Evolutionary conservation across 139 green algal species (phyloP).

Genomic region (Micromonas commoda): DNA sequence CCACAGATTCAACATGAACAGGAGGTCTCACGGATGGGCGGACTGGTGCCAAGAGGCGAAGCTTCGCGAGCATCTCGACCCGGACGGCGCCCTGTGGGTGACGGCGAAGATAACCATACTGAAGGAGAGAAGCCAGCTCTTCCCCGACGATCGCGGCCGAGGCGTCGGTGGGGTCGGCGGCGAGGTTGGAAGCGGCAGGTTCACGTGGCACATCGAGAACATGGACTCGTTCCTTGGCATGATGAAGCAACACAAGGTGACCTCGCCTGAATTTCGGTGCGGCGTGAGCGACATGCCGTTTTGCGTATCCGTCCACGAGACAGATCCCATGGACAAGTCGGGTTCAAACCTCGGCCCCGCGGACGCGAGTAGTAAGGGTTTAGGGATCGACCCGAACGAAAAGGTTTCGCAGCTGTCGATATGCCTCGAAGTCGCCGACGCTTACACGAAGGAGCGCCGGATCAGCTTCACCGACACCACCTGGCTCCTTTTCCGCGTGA

Average conservation of each 20-base stretch:
- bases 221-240: slow-evolving; percentile 62
- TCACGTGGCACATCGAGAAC: slow-evolving; percentile 62
- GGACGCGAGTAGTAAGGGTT: not conserved
- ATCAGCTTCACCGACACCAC: slow-evolving; percentile 54
- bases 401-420: not conserved
- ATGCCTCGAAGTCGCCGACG: not conserved
- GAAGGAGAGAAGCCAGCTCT: too few species aligned
- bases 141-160: too few species aligned
- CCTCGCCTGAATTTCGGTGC: slow-evolving; percentile 59
- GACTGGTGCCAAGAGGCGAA: slow-evolving; percentile 50
- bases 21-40: slow-evolving; percentile 67
- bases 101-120: slow-evolving; percentile 37
- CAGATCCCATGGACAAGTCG: not conserved
- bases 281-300: slow-evolving; percentile 61
- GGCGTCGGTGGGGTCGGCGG: too few species aligned
- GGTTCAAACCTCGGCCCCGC: too few species aligned
- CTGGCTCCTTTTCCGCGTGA: slow-evolving; percentile 67
- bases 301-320: slow-evolving; percentile 45
- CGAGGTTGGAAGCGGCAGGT: slow-evolving; percentile 55
- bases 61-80: slow-evolving; percentile 41
- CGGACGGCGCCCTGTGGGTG: slow-evolving; percentile 54
- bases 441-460: slow-evolving; percentile 8
- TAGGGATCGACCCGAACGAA: not conserved
- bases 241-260: slow-evolving; percentile 71
- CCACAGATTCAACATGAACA: slow-evolving; percentile 55